Evolutionary conservation across 2,329 filamentous ascomycete species (phyloP), one percentile per base, ranked within the genome.

Genomic region (Pseudohalonectria lignicola): DNA sequence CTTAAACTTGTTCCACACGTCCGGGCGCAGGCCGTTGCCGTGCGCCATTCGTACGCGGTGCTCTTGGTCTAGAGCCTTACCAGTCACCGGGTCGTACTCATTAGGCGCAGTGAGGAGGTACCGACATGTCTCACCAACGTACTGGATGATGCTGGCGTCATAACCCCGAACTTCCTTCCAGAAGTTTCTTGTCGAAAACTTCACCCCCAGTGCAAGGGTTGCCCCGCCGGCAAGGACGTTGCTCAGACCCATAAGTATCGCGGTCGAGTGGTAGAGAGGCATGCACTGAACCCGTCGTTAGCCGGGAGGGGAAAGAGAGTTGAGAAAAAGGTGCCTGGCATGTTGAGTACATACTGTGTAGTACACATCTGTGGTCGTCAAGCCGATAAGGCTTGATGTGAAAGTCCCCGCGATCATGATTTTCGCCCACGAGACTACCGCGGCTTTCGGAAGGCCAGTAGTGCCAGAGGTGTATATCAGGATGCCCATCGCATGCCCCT

Each of bases 391-490:
- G 4, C 61, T 53, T 0, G 60, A 54, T 2, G 73, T 63, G 41
- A 82, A 75, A 10, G 55, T 57, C 17, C 64, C 65, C 2, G 68
- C 75, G 1, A 69, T 53, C 37, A 68, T 68, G 39, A 71, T 59
- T 53, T 87, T 87, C 17, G 61, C 64, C 80, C 35, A 86, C n/a
- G 76, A 76, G 2, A 87, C 72, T 35, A 87, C 76, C 10, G 82
- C 83, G 0, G 82, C 75, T 53, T 93, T 93, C 9, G 86, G 86
- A 45, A 93, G 61, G 1, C 86, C 86, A 0, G 86, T 93, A 0
- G 86, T 93, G 15, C 86, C 86, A 21, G 81, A 86, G 0, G 86
- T 93, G 56, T 84, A 93, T 47, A 94, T 88, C 45, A 94, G 69
- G 32, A 82, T 67, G 2, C 75, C 80, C 63, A 86, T 76, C 41